Conservation (phyloP, 768 basidiomycete species). For the Hemileccinum impolitum region DNA sequence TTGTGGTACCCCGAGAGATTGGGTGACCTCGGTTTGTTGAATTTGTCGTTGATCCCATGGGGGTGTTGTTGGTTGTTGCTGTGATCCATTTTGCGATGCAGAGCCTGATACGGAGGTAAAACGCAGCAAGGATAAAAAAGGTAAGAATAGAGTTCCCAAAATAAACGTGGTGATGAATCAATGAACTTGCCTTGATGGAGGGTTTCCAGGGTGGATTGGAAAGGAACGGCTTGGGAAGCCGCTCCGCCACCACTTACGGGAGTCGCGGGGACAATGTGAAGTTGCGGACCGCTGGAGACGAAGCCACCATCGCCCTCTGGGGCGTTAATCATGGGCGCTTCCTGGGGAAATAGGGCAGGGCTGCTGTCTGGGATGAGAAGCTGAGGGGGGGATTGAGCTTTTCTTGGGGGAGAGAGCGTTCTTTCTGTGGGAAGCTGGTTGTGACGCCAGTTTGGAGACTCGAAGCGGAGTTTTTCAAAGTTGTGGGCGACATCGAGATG, state of each 20-base stretch:
- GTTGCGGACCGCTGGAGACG: conserved; percentile 51
- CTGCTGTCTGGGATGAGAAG: conserved; percentile 57
- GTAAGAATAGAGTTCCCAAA: conserved; percentile 31
- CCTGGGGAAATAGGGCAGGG: conserved; percentile 40
- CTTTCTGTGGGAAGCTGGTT: conserved; percentile 45
- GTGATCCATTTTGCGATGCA: conserved; percentile 28
- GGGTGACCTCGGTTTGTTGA: conserved; percentile 31
- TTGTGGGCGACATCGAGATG: conserved; percentile 52
- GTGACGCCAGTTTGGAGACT: conserved; percentile 57
- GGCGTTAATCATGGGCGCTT: conserved; percentile 54
- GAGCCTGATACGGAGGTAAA: conserved; percentile 30
- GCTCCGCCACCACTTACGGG: conserved; percentile 65
- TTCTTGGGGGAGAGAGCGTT: conserved; percentile 38
- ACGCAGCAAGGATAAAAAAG: conserved; percentile 23
- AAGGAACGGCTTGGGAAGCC: conserved; percentile 44
- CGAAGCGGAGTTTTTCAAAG: conserved; percentile 62
- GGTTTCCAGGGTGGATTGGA: conserved; percentile 48
- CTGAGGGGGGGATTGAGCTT: conserved; percentile 63
- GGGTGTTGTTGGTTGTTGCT: conserved; percentile 34
- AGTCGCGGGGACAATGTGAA: conserved; percentile 82
- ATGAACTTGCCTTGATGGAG: conserved; percentile 51
- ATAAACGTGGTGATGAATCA: conserved; percentile 30
- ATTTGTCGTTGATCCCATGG: conserved; percentile 36
- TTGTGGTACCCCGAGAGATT: conserved; percentile 29
- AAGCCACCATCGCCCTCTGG: conserved; percentile 54